Evolutionary conservation across 1,284 basidiomycete species (phyloP).

Genomic region (Quambalaria eucalypti): DNA sequence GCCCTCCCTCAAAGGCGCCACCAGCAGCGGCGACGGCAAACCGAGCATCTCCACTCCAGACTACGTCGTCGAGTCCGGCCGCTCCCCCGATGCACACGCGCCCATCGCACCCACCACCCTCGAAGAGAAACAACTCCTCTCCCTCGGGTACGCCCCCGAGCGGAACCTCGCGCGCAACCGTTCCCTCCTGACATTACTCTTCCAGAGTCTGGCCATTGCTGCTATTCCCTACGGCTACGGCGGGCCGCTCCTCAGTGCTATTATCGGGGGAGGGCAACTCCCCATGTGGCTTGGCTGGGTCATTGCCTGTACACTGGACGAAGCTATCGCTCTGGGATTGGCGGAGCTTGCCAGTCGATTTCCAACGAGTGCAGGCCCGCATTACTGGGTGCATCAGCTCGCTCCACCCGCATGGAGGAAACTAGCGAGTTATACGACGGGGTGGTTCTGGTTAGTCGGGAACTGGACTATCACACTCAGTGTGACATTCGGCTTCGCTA

Average conservation of each 20-base stretch:
- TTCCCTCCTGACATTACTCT: conserved; percentile 5
- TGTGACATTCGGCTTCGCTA: conserved; percentile 11
- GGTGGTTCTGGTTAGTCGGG: conserved; percentile 10
- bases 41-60: no score
- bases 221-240: conserved; percentile 12
- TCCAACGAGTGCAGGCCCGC: conserved; percentile 6
- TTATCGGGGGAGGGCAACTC: conserved; percentile 11
- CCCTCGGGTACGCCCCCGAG: conserved; percentile 6
- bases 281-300: conserved; percentile 11
- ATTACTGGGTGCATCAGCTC: conserved; percentile 8
- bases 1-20: no score
- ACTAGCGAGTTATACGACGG: conserved; percentile 7
- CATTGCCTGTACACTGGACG: conserved; percentile 5
- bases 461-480: conserved; percentile 11
- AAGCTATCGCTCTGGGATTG: conserved; percentile 7
- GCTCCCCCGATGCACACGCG: no score
- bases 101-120: background rate
- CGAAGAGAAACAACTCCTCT: background rate
- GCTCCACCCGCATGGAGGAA: background rate
- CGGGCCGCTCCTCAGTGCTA: conserved; percentile 4
- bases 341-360: conserved; percentile 8
- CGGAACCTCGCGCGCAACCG: conserved; percentile 6
- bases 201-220: conserved; percentile 10
- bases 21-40: no score
- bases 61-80: no score